A percentile compares a stretch with the other conserved stretches of the same genome.
Evolutionary conservation across 106 monocot genomes (phyloP).

Genomic region (Vanilla planifolia): DNA sequence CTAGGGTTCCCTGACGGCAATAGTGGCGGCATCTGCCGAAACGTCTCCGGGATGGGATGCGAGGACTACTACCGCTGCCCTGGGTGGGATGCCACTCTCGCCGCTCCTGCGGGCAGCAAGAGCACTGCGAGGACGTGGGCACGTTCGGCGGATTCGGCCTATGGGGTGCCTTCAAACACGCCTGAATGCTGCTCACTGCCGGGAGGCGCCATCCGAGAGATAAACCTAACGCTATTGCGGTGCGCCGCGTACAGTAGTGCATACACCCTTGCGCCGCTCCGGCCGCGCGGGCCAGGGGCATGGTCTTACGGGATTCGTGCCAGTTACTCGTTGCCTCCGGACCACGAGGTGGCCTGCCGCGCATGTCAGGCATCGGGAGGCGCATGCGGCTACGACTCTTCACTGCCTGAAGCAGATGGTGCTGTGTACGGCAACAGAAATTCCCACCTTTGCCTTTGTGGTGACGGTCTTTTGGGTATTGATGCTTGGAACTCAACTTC

Average conservation of each 20-base stretch:
- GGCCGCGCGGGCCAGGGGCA: conserved; percentile 27
- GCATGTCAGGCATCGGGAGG: conserved; percentile 76
- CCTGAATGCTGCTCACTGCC: conserved; percentile 64
- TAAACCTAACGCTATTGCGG: conserved; percentile 57
- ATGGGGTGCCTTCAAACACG: conserved; percentile 20
- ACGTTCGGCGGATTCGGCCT: conserved; percentile 6
- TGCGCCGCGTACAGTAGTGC: conserved; percentile 94
- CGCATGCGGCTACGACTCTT: conserved; percentile 49
- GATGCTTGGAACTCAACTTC: conserved; percentile 16
- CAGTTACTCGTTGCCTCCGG: conserved; percentile 39
- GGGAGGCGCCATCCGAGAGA: conserved; percentile 32
- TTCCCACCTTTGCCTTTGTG: conserved; percentile 41
- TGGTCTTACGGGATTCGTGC: conserved; percentile 81
- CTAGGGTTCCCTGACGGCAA: conserved; percentile 47
- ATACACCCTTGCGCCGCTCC: conserved; percentile 64
- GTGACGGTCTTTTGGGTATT: not conserved
- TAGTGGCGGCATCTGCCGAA: conserved; percentile 53
- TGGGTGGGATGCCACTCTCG: conserved; percentile 31
- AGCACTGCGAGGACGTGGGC: conserved; percentile 5
- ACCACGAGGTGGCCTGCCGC: conserved; percentile 38
- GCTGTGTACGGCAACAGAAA: too few species aligned
- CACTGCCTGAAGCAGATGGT: conserved; percentile 5
- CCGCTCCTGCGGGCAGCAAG: not conserved
- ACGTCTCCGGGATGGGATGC: conserved; percentile 76
- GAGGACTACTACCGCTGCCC: conserved; percentile 71